Evolutionary conservation across 179 eudicot genomes (phyloP), one percentile per base, ranked within the genome.

Genomic region (Carnegiea gigantea): DNA sequence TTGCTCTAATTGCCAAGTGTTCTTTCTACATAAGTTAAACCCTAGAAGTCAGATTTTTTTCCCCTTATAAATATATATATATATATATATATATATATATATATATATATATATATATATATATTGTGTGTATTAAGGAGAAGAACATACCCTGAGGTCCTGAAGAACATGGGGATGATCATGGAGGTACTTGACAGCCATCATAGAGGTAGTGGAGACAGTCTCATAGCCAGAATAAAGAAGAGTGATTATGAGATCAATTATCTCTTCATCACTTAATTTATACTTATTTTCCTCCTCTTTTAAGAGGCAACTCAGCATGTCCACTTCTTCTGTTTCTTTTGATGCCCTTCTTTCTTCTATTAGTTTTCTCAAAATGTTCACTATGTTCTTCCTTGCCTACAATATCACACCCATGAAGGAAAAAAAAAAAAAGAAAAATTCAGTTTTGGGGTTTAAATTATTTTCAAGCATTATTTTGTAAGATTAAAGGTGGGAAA

Each of bases 161-260:
- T 92, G 84, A 85, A 96, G 99, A 80, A 86, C 97, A 83, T 83
- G 81, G 59, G 99, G 99, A 84, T 96, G 98, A 83, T 96, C 99
- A 87, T 94, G 98, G 51, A 96, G 99, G 81, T 94, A 96, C 87
- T 96, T 96, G 76, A 96, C 93, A 80, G 98, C 97, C 99, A 96
- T 94, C 99, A 96, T 96, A n/a, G 98, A 92, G 85, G 99, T 96
- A 40, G 99, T 96, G 21, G 98, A 94, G 78, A 96, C 97, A 72
- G 99, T 96, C 84, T 96, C 99, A 70, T 96, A 96, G 33, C 99
- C 99, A 75, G 99, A 96, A 75, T 96, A 96, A 83, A 92, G 88
- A 77, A 96, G 90, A 2, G 99, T 96, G 73, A 96, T 96, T 75
- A 96, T 95, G 77, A 92, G 90, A 90, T 96, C 99, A 83, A 96